Evolutionary conservation across 2,329 filamentous ascomycete species (phyloP).

Genomic region (Neopestalotiopsis sp.): DNA sequence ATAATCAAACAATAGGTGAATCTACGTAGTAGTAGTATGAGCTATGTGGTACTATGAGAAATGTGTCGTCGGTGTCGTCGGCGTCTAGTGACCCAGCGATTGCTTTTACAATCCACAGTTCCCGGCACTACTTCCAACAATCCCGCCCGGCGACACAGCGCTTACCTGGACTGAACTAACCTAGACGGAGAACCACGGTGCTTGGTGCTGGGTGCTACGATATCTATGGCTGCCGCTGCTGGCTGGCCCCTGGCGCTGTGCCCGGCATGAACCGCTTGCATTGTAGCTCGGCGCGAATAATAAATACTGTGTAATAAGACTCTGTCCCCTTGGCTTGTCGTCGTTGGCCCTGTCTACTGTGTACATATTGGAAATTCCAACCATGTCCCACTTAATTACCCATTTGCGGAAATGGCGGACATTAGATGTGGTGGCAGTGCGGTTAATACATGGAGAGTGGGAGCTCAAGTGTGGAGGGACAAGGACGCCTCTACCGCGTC

Average conservation of each 20-base stretch:
- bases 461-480: neutral
- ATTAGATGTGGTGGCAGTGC: slow-evolving; percentile 11
- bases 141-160: neutral
- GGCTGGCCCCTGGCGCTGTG: neutral
- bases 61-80: too few relatives aligned
- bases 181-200: neutral
- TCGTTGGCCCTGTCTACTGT: neutral
- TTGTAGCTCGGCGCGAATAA: neutral
- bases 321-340: neutral
- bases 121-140: neutral
- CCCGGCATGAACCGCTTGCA: neutral
- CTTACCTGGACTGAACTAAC: neutral
- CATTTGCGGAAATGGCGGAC: slow-evolving; percentile 11
- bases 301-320: neutral
- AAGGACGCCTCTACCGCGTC: neutral
- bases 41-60: too few relatives aligned
- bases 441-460: neutral
- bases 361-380: neutral
- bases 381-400: slow-evolving; percentile 7
- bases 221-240: neutral
- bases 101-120: neutral
- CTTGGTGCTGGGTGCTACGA: neutral
- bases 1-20: too few relatives aligned
- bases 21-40: too few relatives aligned
- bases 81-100: neutral